A percentile compares a stretch with the other conserved stretches of the same genome.
phyloP scores from a whole-genome alignment of 805 yeast genomes.

The Candida jianshihensis region DNA sequence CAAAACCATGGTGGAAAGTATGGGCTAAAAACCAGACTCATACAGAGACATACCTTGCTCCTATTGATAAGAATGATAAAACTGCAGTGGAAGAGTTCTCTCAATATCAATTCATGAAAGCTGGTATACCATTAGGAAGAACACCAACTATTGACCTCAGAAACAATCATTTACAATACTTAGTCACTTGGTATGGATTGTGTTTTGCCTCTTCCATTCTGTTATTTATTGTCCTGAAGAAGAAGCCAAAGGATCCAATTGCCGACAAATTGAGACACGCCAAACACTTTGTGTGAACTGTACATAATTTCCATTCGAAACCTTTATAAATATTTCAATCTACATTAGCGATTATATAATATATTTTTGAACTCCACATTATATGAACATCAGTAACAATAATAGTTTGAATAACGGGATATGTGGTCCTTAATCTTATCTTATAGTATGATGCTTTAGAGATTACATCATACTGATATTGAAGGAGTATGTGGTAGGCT shows the following conservation, averaged over 20 bases:
- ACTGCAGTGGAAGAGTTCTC: slow-evolving; percentile 33
- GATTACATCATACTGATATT: too few relatives aligned
- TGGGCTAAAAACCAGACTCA: slow-evolving; percentile 15
- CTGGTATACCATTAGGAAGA: slow-evolving; percentile 90
- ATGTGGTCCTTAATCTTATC: too few relatives aligned
- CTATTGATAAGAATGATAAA: slow-evolving; percentile 1
- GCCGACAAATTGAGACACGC: slow-evolving; percentile 46
- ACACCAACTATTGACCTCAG: slow-evolving; percentile 73
- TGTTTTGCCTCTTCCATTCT: slow-evolving; percentile 30
- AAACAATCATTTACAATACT: slow-evolving; percentile 86
- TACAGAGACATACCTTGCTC: slow-evolving; percentile 2
- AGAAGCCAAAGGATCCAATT: slow-evolving; percentile 32
- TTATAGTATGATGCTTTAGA: too few relatives aligned
- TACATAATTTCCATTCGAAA: neutral
- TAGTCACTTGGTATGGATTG: slow-evolving; percentile 70
- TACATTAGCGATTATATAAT: too few relatives aligned
- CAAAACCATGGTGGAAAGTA: slow-evolving; percentile 24
- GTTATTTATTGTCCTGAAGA: slow-evolving; percentile 45
- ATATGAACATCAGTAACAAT: too few relatives aligned
- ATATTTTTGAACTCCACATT: too few relatives aligned
- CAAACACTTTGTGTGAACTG: slow-evolving; percentile 28
- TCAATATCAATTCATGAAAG: slow-evolving; percentile 54
- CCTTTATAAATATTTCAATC: too few relatives aligned
- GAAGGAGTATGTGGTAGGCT: too few relatives aligned
- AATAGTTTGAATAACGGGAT: too few relatives aligned